These are phyloP conservation scores for Lindgomyces ingoldianus DNA, from an alignment of 495 filamentous ascomycete genomes.

Conservation along the genomic window DNA sequence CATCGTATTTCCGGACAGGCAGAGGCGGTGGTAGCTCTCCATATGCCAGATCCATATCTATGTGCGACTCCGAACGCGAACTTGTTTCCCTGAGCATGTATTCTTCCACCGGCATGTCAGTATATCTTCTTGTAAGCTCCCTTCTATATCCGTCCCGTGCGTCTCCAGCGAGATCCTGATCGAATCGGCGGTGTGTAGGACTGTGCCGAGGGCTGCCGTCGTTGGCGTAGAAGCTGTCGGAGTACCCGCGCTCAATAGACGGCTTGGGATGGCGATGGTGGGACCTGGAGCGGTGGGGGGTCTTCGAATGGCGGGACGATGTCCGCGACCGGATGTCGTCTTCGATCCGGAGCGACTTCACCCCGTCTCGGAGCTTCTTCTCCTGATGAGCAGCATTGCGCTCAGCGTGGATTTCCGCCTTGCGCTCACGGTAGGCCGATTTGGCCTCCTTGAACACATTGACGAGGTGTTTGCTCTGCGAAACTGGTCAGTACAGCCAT, in stretches of 20 bases:
- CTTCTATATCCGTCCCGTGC: conserved; percentile 22
- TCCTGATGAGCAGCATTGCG: conserved; percentile 60
- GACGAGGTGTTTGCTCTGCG: conserved; percentile 82
- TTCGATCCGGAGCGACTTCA: conserved; percentile 54
- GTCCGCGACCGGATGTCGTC: conserved; percentile 47
- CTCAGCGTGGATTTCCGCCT: conserved; percentile 70
- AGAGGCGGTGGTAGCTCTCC: conserved; percentile 64
- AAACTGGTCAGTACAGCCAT: conserved; percentile 36
- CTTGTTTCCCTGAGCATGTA: conserved; percentile 22
- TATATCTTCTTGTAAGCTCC: conserved; percentile 43
- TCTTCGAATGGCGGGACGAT: conserved; percentile 29
- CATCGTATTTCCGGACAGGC: conserved; percentile 48
- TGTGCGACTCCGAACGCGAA: conserved; percentile 56
- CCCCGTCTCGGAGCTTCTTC: conserved; percentile 52
- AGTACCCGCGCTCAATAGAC: conserved; percentile 42
- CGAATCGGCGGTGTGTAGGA: conserved; percentile 21
- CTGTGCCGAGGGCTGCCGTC: conserved; percentile 26
- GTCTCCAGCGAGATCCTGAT: conserved; percentile 27
- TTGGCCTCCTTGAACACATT: conserved; percentile 86
- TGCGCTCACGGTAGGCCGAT: conserved; percentile 78
- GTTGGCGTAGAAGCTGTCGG: conserved; percentile 46
- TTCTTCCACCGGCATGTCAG: conserved; percentile 33
- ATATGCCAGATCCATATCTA: conserved; percentile 90
- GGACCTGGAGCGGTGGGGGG: conserved; percentile 26
- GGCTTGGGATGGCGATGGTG: conserved; percentile 32